phyloP scores from a whole-genome alignment of 371 early-diverging fungal species.

The Apophysomyces sp. region DNA sequence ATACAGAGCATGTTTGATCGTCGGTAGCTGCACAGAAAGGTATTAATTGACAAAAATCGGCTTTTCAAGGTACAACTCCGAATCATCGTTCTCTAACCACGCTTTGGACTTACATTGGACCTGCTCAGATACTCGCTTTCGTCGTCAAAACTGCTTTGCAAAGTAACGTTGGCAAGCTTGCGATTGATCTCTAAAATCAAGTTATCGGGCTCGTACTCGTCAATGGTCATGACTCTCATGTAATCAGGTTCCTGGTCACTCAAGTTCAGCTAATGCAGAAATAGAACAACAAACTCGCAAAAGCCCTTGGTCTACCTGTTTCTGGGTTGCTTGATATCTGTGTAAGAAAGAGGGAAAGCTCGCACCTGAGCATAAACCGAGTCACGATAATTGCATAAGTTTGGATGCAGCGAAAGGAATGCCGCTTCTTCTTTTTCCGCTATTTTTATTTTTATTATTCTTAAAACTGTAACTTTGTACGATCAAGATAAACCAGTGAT shows the following conservation, averaged over 20 bases:
- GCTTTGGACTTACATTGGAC: constrained; percentile 21
- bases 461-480: no score
- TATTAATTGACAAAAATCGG: background rate
- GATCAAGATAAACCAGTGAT: no score
- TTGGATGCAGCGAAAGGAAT: no score
- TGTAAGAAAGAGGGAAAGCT: background rate
- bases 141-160: constrained; percentile 14
- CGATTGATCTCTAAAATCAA: constrained; percentile 36
- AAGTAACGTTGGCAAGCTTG: constrained; percentile 42
- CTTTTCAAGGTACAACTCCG: background rate
- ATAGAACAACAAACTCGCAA: background rate
- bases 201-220: constrained; percentile 42
- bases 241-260: background rate
- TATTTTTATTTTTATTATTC: no score
- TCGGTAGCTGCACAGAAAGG: constrained; percentile 11
- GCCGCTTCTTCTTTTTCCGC: background rate
- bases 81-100: constrained; percentile 2
- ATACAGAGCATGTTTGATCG: constrained; percentile 11
- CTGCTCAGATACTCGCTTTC: constrained; percentile 21
- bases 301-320: background rate
- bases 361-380: constrained; percentile 2
- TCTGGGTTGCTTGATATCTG: background rate
- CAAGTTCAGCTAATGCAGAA: background rate
- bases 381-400: background rate
- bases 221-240: constrained; percentile 32